Base-by-base conservation (phyloP, 2,329 filamentous ascomycete species). In the Fusarium sp. region DNA sequence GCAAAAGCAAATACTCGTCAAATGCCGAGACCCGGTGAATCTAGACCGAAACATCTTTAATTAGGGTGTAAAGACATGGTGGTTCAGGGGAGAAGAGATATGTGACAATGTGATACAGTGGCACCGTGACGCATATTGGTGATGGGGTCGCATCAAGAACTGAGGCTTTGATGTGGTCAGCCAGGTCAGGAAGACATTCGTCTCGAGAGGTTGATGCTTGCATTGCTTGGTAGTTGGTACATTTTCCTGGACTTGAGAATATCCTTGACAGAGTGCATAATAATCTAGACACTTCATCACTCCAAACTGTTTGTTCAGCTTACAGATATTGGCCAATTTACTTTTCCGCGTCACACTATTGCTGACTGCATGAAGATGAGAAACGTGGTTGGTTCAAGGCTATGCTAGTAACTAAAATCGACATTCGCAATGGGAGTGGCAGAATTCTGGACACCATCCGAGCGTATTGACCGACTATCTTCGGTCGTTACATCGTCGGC, bases 321-420 rank as follows among this genome's bases (percentile, higher is more conserved):
- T 36, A 17, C 34, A 9, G 14, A 17, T 6, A 15, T 36, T 36
- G 10, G 10, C 13, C 28, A 36, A 10, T 17, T 36, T 15, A 15
- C 34, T 6, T 36, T 36, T 8, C 17, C 3, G 14, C 15, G 28
- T 36, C 3, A 17, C 34, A 15, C 8, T 10, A 24, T 43, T 21
- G 10, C 28, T 31, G 28, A 34, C 28, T 51, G 43, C 19, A 34
- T 40, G 19, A 3, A 5, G 13, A 5, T 1, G 1, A 8, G 28
- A 34, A 28, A 19, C 17, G 17, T 19, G 46, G 28, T 13, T 53
- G 19, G 22, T 31, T 0, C 21, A 6, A 31, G 1, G 21, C 28
- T 43, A n/a, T 7, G 17, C 85, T 80, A 90, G 71, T 90, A 89
- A 77, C 84, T 88, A 71, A 90, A 87, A 77, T 90, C 87, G 69